Base-by-base conservation (phyloP, 2,329 filamentous ascomycete genomes). In the Neofusicoccum parvum region DNA sequence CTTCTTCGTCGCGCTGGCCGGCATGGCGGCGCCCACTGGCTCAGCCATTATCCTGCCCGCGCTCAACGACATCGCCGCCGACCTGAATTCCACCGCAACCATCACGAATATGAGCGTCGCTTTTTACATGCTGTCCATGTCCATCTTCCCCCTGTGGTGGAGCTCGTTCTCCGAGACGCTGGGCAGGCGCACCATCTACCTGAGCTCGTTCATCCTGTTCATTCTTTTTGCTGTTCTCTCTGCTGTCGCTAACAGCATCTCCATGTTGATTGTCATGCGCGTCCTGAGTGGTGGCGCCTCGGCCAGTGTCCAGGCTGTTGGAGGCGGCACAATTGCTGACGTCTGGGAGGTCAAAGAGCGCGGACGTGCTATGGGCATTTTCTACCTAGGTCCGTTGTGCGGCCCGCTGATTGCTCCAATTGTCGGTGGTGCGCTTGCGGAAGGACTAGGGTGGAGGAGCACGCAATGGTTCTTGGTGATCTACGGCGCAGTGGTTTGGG, bases 11-110 rank as follows among this genome's bases (percentile, higher is more conserved):
- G 90, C 92, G 1, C 73, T 94, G 15, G 92, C 92, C 2, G 92
- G 87, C 1, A 88, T 89, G 14, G 90, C 87, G 0, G 92, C 90
- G 0, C 94, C 94, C 0, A 87, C 97, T 80, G 94, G 94, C 0
- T 94, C 91, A 34, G 87, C 90, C 1, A 93, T 97, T 64, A 88
- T 97, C 65, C 90, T 94, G 70, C 92, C 78, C 6, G 74, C 74
- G 2, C 68, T 80, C 23, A 71, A 72, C 20, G 75, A 77, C 11
- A 77, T 80, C 12, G 69, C 72, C 3, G 66, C 67, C 11, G 72
- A 72, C 1, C 75, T 79, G 39, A 48, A 72, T n/a, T 69, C 76
- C 6, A 72, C 70, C 0, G 59, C 72, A 12, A 74, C 75, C 0
- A 69, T 78, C 3, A 72, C 77, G n/a, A 80, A 80, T 59, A 74